Evolutionary conservation across 2,329 filamentous ascomycete genomes (phyloP), one percentile per base, ranked within the genome.

Genomic region (Cyclaneusma minus): DNA sequence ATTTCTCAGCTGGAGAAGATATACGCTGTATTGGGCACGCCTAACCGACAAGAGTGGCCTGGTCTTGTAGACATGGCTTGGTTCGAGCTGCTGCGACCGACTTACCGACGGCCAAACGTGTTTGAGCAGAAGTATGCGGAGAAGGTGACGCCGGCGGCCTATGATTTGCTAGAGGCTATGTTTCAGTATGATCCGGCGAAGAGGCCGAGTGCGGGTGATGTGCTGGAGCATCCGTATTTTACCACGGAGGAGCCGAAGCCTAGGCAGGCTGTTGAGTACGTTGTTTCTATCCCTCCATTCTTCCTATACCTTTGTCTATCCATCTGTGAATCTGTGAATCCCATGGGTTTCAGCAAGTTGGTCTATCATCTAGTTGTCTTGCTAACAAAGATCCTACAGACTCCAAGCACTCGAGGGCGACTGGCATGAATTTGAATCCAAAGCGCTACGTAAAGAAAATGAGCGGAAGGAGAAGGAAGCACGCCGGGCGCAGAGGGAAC

Each of bases 361-460:
- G n/a, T n/a, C n/a, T n/a, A n/a, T n/a, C 19, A 13, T 8, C 18
- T 10, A 8, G 5, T 5, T 30, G 29, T 18, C 49, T 57, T 43
- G 58, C 45, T 37, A 33, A 42, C 27, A 14, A 7, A 12, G 23
- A 28, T n/a, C n/a, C n/a, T n/a, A 17, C 19, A 31, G 79, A 43
- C 65, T 98, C 25, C 72, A 76, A 32, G 60, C 74, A 25, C 64
- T 98, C 16, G 71, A 89, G 41, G 89, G 89, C 13, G 89, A 98
- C 42, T 98, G 89, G 89, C 89, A 98, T 47, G 89, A 98, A 48
- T 93, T 95, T 43, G 89, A 98, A 55, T 92, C 83, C 29, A 98
- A 98, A 55, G 85, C 84, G 10, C 62, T 93, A 14, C 67, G 89
- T 16, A 89, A 89, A 40, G 85, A 94, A 50, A 87, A 84, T 40